Base-by-base conservation (phyloP, 495 filamentous ascomycete genomes). In the Tuber calosporum region DNA sequence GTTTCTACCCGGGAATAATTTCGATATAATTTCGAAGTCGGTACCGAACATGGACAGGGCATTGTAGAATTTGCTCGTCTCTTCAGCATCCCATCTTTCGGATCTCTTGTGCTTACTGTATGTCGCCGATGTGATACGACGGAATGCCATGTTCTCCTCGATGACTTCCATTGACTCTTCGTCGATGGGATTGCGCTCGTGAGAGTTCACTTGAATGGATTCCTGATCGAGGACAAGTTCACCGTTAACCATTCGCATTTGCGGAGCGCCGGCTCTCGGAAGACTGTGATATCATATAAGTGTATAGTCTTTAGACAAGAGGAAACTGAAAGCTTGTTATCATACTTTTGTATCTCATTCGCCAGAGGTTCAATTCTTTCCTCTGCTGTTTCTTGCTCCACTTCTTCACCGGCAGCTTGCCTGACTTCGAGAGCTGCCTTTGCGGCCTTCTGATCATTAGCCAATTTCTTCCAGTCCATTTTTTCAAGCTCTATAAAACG, bases 31-130 rank as follows among this genome's bases (percentile, higher is more conserved):
- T 82, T 89, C 87, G 81, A 98, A 98, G 81, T 98, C 93, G 0
- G 93, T 97, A 39, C 95, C 96, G 81, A 96, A 97, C 87, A 92
- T 93, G 39, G 87, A 84, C 2, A 99, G 84, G 0, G 90, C 90
- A 30, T 91, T 86, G 81, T 96, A 98, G 83, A 98, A 98, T 39
- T 89, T 83, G 41, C 94, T 92, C 4, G 92, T 97, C 68, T 89
- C 85, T 15, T 89, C 89, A 36, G 89, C 87, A 68, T 88, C 87
- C 95, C 95, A 99, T 4, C 87, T 85, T 72, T 92, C 87, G 19
- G 88, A 87, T 79, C 90, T 89, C 69, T 90, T 86, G 5, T 87
- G 87, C 73, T 91, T 92, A 45, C 92, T 85, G 79, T 88, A 94
- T 19, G 90, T 91, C 19, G 86, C 84, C 20, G 90, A 88, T 42